Base-by-base conservation (phyloP, 768 basidiomycete genomes). In the Peribolospora kevripleyi region DNA sequence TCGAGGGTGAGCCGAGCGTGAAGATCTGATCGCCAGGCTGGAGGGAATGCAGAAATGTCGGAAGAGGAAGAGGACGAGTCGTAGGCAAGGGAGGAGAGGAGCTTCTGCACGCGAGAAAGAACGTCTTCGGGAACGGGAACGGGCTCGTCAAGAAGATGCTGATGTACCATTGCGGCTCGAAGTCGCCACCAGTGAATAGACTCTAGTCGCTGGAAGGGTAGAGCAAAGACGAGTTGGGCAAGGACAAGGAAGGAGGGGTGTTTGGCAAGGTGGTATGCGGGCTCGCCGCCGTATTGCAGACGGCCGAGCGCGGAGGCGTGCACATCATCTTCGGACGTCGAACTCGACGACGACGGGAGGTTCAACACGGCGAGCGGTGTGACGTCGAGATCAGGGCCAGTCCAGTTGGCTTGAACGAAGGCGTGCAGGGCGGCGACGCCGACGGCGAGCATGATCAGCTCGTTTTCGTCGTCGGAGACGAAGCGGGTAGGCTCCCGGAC, bases 381-480 rank as follows among this genome's bases (percentile, higher is more conserved):
- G 58, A 88, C 66, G 57, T 77, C 70, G 47, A 93, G 74, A 62
- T 82, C 75, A 3, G 93, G 93, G 5, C 93, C 93, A 0, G 90
- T 95, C 87, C 88, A 98, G 68, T 98, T 98, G 39, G 72, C 74
- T 66, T 98, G 93, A 4, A 88, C 72, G 69, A 90, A 98, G 0
- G 84, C 77, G 59, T 93, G 86, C 36, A 95, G 71, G 58, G 80
- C 81, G 5, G 86, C 79, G 7, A 91, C 73, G 0, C 77, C 85
- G 7, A 86, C 59, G 8, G 76, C 66, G 45, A 97, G 70, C 7
- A 61, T 2, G 52, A 43, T 25, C 25, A 25, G 25, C 25, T 25
- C 25, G 25, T 25, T 25, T 25, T 25, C 25, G 25, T 25, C 25
- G 25, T 25, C 25, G 25, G 25, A 25, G 25, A 25, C 25, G 25